Evolutionary conservation across 345 rosid species (phyloP), one percentile per base, ranked within the genome.

Genomic region (Pistacia atlantica): DNA sequence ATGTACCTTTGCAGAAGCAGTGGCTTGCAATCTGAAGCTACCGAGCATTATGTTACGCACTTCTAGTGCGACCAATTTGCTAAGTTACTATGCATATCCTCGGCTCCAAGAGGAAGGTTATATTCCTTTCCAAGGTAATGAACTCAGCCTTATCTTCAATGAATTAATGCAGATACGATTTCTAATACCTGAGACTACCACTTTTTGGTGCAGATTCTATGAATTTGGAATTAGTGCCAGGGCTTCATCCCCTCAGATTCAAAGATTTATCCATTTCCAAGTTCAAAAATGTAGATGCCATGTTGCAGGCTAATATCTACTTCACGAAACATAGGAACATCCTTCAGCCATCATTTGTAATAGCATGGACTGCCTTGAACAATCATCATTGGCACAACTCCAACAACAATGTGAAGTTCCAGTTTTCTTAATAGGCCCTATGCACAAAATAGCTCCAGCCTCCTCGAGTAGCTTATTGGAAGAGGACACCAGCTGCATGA

Each of bases 351-450:
- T 67, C 37, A 48, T 46, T 67, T 67, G 11, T 3, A 67, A 67
- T 67, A 67, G 35, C n/a, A 25, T 22, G 18, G 2, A 46, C 33
- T 22, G 54, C 56, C 9, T 82, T 4, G 87, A 84, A 68, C 52
- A 57, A 3, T n/a, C 66, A 57, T 28, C 66, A 0, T 16, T 72
- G 42, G 37, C 37, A 72, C 55, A 58, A 33, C 25, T 58, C 25
- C 66, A 72, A 54, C 59, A 79, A 13, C 59, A 69, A 10, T 56
- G 20, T 60, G 57, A 65, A 4, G 60, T 77, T 63, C 77, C 70
- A 4, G 17, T 79, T 25, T 80, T 76, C 52, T 48, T 67, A 4
- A 33, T 86, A 35, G 86, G 87, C 18, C 89, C 87, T n/a, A 9
- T 82, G 33, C 71, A 82, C 79, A 67, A 76, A 72, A 17, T 77